Percentiles rank a stretch among this genome's conserved stretches.
Evolutionary conservation across 805 yeast genomes (phyloP).

Genomic region (Candida suzukii): DNA sequence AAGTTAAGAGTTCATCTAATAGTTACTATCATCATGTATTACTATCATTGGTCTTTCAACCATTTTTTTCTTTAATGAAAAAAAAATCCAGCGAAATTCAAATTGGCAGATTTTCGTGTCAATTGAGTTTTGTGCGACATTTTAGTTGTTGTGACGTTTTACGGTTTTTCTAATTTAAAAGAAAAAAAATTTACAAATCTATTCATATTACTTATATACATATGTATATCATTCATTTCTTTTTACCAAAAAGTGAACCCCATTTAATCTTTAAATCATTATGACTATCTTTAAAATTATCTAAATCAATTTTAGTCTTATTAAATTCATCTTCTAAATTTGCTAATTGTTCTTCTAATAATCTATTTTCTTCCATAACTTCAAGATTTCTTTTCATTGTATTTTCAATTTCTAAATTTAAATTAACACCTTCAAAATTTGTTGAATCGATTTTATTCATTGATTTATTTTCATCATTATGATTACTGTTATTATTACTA

Average conservation of each 20-base stretch:
- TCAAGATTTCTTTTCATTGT: constrained; percentile 57
- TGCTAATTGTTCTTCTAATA: constrained; percentile 46
- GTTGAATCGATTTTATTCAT: constrained; percentile 16
- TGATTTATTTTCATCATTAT: not conserved
- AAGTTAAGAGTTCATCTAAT: too few species aligned
- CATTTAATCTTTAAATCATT: constrained; percentile 23
- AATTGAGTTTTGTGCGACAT: too few species aligned
- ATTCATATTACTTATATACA: too few species aligned
- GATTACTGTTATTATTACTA: constrained; percentile 3
- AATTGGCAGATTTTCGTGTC: too few species aligned
- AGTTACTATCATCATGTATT: too few species aligned
- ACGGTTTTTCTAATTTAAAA: too few species aligned
- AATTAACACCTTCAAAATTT: constrained; percentile 23
- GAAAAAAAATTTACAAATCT: too few species aligned
- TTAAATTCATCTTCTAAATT: constrained; percentile 29
- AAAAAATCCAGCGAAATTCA: too few species aligned
- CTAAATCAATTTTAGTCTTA: constrained; percentile 25
- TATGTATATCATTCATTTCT: too few species aligned
- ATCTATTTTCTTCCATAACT: constrained; percentile 57
- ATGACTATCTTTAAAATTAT: constrained; percentile 25
- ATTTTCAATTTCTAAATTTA: constrained; percentile 45
- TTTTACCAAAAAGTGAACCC: constrained; percentile 24
- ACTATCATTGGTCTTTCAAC: too few species aligned
- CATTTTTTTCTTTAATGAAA: too few species aligned
- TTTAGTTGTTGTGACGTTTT: too few species aligned